A percentile compares a stretch with the other conserved stretches of the same genome.
Conservation (phyloP, 106 monocot species). For the Alisma plantagoaquatica region DNA sequence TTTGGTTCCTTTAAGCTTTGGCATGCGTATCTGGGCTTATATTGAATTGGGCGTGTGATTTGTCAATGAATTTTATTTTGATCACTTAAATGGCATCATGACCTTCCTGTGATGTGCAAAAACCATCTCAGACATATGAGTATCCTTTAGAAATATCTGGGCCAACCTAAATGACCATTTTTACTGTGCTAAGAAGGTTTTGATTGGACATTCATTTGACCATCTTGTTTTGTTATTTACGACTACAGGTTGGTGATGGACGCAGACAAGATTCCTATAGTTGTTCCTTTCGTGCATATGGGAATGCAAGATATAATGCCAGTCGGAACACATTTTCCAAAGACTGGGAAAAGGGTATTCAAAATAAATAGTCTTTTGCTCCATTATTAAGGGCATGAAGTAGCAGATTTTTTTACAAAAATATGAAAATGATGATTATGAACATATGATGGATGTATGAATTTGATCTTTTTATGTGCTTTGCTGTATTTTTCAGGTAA, state of each 20-base stretch:
- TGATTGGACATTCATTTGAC: background rate
- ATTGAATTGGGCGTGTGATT: no score
- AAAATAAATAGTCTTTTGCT: background rate
- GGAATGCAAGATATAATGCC: slow-evolving; percentile 99
- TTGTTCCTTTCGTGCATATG: slow-evolving; percentile 77
- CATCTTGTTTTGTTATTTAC: background rate
- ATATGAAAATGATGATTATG: background rate
- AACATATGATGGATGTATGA: background rate
- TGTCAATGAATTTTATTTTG: background rate
- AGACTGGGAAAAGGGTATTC: slow-evolving; percentile 59
- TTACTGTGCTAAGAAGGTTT: background rate
- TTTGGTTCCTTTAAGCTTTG: no score
- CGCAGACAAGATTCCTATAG: slow-evolving; percentile 60
- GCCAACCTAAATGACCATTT: background rate
- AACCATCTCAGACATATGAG: background rate
- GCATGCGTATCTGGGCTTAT: no score
- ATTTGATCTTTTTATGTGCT: background rate
- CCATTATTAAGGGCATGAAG: background rate
- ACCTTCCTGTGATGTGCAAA: background rate
- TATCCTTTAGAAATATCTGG: no score
- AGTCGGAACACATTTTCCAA: slow-evolving; percentile 60
- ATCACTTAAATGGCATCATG: background rate
- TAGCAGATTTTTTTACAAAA: background rate
- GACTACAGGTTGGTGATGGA: slow-evolving; percentile 66
- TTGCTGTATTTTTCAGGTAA: slow-evolving; percentile 35